Evolutionary conservation across 2,329 filamentous ascomycete genomes (phyloP).

Genomic region (Aureobasidium sp.): DNA sequence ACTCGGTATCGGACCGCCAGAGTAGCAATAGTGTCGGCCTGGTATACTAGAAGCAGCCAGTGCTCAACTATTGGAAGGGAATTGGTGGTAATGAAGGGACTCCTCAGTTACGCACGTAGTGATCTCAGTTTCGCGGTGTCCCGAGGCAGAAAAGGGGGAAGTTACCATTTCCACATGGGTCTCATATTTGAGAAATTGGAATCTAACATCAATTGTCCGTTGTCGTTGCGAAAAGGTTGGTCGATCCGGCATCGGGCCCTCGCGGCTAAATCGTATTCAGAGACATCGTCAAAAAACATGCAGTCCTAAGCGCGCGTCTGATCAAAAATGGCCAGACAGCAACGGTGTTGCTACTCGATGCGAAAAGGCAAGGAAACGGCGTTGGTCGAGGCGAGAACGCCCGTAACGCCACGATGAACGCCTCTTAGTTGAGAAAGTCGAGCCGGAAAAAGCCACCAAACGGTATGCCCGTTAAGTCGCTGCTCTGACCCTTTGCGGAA

Average conservation of each 20-base stretch:
- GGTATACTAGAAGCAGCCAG: background rate
- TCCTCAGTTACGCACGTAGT: background rate
- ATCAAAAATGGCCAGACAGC: slow-evolving; percentile 1
- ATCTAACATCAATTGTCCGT: background rate
- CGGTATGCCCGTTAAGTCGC: background rate
- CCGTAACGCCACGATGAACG: background rate
- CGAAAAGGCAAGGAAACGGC: background rate
- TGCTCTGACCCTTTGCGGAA: background rate
- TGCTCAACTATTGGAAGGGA: background rate
- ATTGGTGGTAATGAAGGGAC: background rate
- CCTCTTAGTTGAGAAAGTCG: background rate
- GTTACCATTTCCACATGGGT: background rate
- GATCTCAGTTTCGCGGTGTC: background rate
- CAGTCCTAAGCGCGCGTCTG: slow-evolving; percentile 1
- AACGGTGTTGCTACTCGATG: background rate
- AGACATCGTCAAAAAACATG: background rate
- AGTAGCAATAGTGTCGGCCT: background rate
- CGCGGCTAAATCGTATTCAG: background rate
- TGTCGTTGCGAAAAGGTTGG: background rate
- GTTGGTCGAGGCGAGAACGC: background rate
- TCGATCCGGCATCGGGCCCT: background rate
- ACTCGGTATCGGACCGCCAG: background rate
- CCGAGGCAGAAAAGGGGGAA: background rate
- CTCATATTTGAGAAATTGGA: background rate
- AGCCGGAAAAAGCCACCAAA: background rate